Base-by-base conservation (phyloP, 192 early-diverging fungal species). In the Rhizophlyctis rosea region DNA sequence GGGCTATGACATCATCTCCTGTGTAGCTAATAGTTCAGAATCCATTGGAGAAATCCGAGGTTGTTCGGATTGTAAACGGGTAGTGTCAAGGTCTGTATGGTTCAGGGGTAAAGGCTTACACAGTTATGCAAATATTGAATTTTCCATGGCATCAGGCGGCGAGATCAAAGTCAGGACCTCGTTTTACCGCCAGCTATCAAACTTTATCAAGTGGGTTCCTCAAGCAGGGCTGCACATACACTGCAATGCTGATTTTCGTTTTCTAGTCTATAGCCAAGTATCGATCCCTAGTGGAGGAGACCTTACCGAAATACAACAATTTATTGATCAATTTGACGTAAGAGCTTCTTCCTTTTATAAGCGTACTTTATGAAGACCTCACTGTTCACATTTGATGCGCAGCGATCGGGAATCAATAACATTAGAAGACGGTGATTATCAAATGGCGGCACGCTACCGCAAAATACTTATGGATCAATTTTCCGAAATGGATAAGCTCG, bases 391-490 rank as follows among this genome's bases (percentile, higher is more conserved):
- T 49, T 11, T 34, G 21, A n/a, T n/a, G n/a, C 30, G 31, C 39
- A 70, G 61, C 30, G 63, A 39, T 32, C 68, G 63, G 47, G 34
- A 11, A 3, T 32, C 35, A n/a, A 51, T 80, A 29, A 52, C 50
- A 35, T 57, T 34, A 39, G 70, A 80, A 21, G 70, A 80, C 60
- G 65, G 47, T 4, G 77, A 75, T 23, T 82, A 77, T 50, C 58
- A 76, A 30, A 29, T 73, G 31, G 75, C 81, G 28, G 30, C 65
- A 0, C 23, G 59, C 32, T 62, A 72, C 50, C 65, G 81, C 7
- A 80, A 82, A 55, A 56, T 31, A 21, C 59, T 80, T 34, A 53
- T 82, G 62, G 81, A 82, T 44, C 60, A 62, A 28, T 81, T 82
- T 47, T 61, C 78, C 3, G 69, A 76, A 50, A 55, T 82, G 4